Percentiles rank a stretch among this genome's conserved stretches.
Conservation (phyloP, 2,329 filamentous ascomycete species). For the Colletotrichum sp. region DNA sequence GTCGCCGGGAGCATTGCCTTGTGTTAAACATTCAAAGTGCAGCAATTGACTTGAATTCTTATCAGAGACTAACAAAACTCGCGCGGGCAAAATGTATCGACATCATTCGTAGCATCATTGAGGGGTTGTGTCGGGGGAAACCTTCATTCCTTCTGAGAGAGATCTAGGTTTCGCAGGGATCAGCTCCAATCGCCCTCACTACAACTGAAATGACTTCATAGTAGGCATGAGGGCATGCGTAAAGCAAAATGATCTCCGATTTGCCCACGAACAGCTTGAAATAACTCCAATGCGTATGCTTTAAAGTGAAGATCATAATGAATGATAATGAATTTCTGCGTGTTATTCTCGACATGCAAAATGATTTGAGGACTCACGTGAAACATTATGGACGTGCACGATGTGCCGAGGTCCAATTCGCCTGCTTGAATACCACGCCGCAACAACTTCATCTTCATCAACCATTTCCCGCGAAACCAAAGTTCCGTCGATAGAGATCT, state of each 20-base stretch:
- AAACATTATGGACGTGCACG: neutral
- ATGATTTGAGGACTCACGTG: neutral
- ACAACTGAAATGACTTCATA: neutral
- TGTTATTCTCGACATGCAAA: neutral
- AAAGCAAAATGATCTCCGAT: rapidly evolving
- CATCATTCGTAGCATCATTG: neutral
- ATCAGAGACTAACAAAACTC: neutral
- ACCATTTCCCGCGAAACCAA: neutral
- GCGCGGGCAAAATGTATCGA: neutral
- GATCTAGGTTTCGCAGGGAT: neutral
- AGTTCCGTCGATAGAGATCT: rapidly evolving
- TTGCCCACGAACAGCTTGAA: neutral
- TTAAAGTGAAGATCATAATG: neutral
- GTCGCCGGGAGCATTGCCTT: neutral
- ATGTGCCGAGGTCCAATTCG: conserved; percentile 3
- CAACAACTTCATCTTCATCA: neutral
- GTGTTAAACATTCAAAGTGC: neutral
- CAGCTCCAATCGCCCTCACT: neutral
- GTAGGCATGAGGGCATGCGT: neutral
- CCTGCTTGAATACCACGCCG: neutral
- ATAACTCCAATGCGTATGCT: rapidly evolving
- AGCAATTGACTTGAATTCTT: neutral
- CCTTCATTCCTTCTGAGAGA: neutral
- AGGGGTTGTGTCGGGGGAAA: neutral
- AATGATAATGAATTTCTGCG: neutral